A percentile compares a stretch with the other conserved stretches of the same genome.
Conservation (phyloP, 345 rosid genomes). For the Populus davidiana region DNA sequence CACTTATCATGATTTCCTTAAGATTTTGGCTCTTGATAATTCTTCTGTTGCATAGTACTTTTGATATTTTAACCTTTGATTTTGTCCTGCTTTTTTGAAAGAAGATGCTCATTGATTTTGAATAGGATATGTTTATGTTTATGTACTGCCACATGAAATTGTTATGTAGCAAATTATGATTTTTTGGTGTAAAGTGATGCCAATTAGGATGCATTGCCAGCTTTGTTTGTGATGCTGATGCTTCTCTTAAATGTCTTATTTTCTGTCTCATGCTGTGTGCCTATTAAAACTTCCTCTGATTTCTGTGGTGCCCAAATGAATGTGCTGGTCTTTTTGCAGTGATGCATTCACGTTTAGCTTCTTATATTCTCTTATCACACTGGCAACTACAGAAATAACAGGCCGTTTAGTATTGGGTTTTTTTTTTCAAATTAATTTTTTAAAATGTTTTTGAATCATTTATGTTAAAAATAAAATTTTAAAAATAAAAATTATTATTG, state of each 20-base stretch:
- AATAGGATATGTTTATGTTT: not conserved
- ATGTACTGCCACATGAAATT: not conserved
- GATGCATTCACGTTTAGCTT: not conserved
- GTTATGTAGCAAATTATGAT: not conserved
- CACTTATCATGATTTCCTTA: constrained; percentile 53
- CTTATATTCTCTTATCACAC: not conserved
- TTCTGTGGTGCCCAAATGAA: not conserved
- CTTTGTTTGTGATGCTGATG: not conserved
- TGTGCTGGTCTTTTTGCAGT: not conserved
- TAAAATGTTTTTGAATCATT: no score
- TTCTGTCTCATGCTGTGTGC: not conserved
- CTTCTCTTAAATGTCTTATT: not conserved
- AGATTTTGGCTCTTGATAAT: constrained; percentile 42
- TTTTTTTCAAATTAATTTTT: no score
- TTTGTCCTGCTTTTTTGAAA: not conserved
- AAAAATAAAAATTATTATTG: no score
- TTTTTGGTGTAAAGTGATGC: not conserved
- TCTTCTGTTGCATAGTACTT: not conserved
- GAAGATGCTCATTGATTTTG: not conserved
- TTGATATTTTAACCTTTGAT: not conserved
- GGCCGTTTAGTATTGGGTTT: no score
- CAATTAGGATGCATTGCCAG: not conserved
- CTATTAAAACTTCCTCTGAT: not conserved
- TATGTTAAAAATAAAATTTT: no score
- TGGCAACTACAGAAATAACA: no score